Base-by-base conservation (phyloP, 345 rosid genomes). In the Mangifera indica region DNA sequence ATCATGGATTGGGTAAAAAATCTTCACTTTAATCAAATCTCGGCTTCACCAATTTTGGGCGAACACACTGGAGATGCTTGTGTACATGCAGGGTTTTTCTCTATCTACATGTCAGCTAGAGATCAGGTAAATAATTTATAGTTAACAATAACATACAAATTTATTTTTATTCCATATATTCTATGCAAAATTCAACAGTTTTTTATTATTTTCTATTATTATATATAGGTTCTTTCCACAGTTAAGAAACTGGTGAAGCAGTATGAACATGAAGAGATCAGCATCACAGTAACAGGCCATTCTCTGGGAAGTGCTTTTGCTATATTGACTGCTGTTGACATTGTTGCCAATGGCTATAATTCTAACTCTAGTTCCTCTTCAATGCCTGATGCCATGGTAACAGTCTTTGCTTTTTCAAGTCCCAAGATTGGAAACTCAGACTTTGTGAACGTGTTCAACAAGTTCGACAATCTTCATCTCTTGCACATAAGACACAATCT, bases 301-400 rank as follows among this genome's bases (percentile, higher is more conserved):
- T 85, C 89, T 80, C 66, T 87, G 26, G 93, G 93, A 0, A 85
- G 79, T 12, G 87, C 88, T 12, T 74, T 88, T 21, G 85, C 88
- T 8, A 77, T 79, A 7, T 74, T 88, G 22, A 76, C 79, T 5
- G 91, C 91, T 4, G 77, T 77, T 34, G 91, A 87, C 64, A 78
- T 87, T 51, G 76, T 81, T 24, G 66, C 51, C 51, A 46, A 46
- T 0, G 51, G 51, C 2, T 46, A 12, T 46, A 46, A 46, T 7
- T 2, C 3, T 5, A 46, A 46, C 3, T 14, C 17, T 1, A 8
- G 2, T 5, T 54, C n/a, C n/a, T n/a, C 67, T 20, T 63, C 72
- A 48, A 74, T 40, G 44, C 42, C 74, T 17, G 2, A 14, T 0
- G 42, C 42, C 49, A 46, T 46, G 51, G 51, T 46, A 46, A 46